phyloP scores from a whole-genome alignment of 2,329 filamentous ascomycete species.

The Venturia oleaginea region DNA sequence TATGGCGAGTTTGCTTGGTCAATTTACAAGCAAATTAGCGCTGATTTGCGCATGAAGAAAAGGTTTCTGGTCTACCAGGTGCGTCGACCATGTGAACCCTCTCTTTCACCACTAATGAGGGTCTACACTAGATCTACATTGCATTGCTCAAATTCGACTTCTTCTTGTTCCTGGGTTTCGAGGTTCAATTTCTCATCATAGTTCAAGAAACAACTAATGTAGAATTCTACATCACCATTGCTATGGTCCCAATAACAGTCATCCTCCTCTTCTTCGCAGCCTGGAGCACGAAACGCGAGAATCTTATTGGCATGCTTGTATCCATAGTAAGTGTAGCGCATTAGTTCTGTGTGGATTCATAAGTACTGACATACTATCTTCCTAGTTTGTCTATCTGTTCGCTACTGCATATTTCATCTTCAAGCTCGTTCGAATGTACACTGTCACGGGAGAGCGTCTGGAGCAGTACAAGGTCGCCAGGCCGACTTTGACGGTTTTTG shows the following conservation, averaged over 20 bases:
- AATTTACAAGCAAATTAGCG: constrained; percentile 98
- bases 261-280: constrained; percentile 77
- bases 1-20: constrained; percentile 99
- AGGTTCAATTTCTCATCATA: constrained; percentile 93
- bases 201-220: constrained; percentile 58
- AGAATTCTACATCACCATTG: constrained; percentile 80
- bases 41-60: constrained; percentile 93
- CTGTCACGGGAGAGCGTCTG: constrained; percentile 37
- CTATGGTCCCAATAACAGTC: constrained; percentile 86
- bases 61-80: constrained; percentile 94
- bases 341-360: neutral
- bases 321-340: constrained; percentile 52
- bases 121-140: constrained; percentile 87
- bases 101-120: no score
- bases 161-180: constrained; percentile 99
- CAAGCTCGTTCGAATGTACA: constrained; percentile 95
- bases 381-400: constrained; percentile 69
- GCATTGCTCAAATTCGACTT: constrained; percentile 98
- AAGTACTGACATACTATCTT: constrained; percentile 5
- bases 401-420: constrained; percentile 94
- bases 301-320: constrained; percentile 62
- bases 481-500: constrained; percentile 84
- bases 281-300: constrained; percentile 77
- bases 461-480: constrained; percentile 66
- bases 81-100: no score